These are phyloP conservation scores for Amylostereum chailletii DNA, from an alignment of 1,284 basidiomycete species.

Conservation along the genomic window DNA sequence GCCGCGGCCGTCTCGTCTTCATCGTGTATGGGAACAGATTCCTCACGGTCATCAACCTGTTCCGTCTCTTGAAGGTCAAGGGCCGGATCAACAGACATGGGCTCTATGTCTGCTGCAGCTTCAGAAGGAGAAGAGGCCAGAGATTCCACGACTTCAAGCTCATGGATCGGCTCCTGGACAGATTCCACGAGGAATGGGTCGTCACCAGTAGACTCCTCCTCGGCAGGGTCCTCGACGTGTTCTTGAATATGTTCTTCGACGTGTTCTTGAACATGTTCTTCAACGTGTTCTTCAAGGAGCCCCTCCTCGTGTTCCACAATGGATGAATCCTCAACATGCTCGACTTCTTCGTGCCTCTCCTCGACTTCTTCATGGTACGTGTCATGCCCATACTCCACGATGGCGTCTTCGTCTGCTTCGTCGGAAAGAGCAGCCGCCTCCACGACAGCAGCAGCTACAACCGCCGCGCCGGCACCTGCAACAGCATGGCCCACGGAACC, in stretches of 20 bases:
- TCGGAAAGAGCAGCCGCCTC: slow-evolving; percentile 14
- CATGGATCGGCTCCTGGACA: neutral
- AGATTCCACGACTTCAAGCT: too few relatives aligned
- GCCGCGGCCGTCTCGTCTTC: slow-evolving; percentile 17
- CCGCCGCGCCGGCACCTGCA: slow-evolving; percentile 10
- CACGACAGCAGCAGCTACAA: slow-evolving; percentile 11
- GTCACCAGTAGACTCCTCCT: neutral
- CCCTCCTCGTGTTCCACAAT: slow-evolving; percentile 8
- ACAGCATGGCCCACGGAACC: slow-evolving; percentile 5
- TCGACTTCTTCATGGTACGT: slow-evolving; percentile 9
- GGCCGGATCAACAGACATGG: neutral
- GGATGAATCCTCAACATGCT: slow-evolving; percentile 9
- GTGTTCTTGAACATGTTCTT: slow-evolving; percentile 10
- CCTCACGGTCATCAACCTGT: slow-evolving; percentile 4
- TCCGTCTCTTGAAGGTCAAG: slow-evolving; percentile 6
- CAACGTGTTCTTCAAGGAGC: slow-evolving; percentile 13
- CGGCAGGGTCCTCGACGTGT: slow-evolving; percentile 2
- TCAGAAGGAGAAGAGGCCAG: too few relatives aligned
- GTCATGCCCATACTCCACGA: slow-evolving; percentile 11
- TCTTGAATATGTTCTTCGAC: slow-evolving; percentile 7
- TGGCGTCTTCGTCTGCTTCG: slow-evolving; percentile 13
- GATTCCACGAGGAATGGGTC: neutral
- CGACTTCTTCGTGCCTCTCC: slow-evolving; percentile 10
- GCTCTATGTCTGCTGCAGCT: neutral
- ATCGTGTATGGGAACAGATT: slow-evolving; percentile 1